These are phyloP conservation scores for Annulohypoxylon stygium DNA, from an alignment of 495 filamentous ascomycete species.

Conservation along the genomic window DNA sequence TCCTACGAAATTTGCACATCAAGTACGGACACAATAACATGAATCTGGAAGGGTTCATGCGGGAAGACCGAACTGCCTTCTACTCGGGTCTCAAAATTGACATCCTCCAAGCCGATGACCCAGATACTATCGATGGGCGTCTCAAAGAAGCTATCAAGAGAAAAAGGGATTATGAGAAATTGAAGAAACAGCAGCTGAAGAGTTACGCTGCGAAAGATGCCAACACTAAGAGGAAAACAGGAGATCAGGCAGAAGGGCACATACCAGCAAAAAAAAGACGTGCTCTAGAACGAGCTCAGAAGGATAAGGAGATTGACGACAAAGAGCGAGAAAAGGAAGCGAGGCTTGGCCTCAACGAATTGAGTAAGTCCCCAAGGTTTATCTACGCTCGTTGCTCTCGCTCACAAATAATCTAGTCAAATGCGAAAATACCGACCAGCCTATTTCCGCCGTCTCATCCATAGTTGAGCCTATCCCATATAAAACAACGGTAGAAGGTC, in stretches of 20 bases:
- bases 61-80: constrained; percentile 66
- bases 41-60: constrained; percentile 79
- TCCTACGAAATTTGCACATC: constrained; percentile 78
- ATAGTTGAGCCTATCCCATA: constrained; percentile 62
- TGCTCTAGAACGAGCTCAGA: constrained; percentile 27
- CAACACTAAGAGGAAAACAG: constrained; percentile 54
- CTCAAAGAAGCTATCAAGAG: constrained; percentile 73
- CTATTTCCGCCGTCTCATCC: constrained; percentile 58
- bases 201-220: constrained; percentile 49
- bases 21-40: constrained; percentile 65
- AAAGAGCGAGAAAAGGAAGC: constrained; percentile 47
- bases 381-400: background rate
- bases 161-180: constrained; percentile 71
- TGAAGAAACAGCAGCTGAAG: constrained; percentile 63
- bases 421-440: constrained; percentile 59
- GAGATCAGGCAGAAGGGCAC: constrained; percentile 46
- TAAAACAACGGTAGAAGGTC: constrained; percentile 51
- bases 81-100: constrained; percentile 68
- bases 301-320: constrained; percentile 51
- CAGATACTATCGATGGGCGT: constrained; percentile 62
- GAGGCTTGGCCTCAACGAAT: constrained; percentile 49
- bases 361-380: constrained; percentile 15
- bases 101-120: constrained; percentile 54
- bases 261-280: constrained; percentile 34
- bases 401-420: constrained; percentile 53